These are phyloP conservation scores for Neoconidiobolus thromboides DNA, from an alignment of 371 early-diverging fungal species.

Conservation along the genomic window DNA sequence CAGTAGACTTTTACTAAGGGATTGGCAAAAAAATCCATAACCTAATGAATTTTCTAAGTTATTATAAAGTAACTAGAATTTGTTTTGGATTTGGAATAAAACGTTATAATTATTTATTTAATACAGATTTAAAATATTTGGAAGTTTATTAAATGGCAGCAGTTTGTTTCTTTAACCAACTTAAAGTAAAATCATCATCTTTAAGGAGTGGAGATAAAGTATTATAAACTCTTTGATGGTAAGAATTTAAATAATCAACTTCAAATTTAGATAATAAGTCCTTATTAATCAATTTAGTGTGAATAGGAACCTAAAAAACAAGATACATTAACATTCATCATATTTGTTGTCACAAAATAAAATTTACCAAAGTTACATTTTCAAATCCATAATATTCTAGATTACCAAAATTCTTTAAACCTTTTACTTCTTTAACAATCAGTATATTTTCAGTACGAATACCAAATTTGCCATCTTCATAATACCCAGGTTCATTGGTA, in stretches of 20 bases:
- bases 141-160: slow-evolving; percentile 12
- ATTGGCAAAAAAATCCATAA: no score
- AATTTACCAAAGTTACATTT: slow-evolving; percentile 57
- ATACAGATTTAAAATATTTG: no score
- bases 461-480: slow-evolving; percentile 93
- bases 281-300: slow-evolving; percentile 50
- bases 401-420: slow-evolving; percentile 52
- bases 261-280: slow-evolving; percentile 4
- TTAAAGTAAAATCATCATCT: slow-evolving; percentile 26
- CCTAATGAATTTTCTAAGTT: no score
- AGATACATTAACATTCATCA: neutral
- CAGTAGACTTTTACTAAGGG: no score
- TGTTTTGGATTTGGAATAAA: no score
- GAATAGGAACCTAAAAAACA: slow-evolving; percentile 39
- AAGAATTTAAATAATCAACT: slow-evolving; percentile 2
- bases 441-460: slow-evolving; percentile 92
- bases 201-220: slow-evolving; percentile 28
- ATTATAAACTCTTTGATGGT: slow-evolving; percentile 1
- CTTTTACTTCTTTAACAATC: slow-evolving; percentile 38
- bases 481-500: slow-evolving; percentile 97
- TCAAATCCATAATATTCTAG: slow-evolving; percentile 69
- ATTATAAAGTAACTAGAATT: no score
- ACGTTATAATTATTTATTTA: no score
- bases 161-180: slow-evolving; percentile 54
- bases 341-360: neutral